Evolutionary conservation across 257 asterid species (phyloP), one percentile per base, ranked within the genome.

Genomic region (Mentha longifolia): DNA sequence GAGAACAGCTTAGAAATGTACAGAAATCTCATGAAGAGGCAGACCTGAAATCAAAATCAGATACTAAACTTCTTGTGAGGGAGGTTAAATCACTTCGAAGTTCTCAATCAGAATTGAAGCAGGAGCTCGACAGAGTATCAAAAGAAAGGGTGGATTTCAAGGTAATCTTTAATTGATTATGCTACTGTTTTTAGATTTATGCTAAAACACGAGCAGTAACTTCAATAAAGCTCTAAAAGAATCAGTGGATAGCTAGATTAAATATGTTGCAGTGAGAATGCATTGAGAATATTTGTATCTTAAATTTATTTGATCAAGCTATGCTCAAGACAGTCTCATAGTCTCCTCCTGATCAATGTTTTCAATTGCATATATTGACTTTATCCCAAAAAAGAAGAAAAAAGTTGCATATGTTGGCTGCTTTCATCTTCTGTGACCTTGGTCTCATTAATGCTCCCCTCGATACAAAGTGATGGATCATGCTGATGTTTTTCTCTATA

Each of bases 71-170:
- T n/a, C n/a, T 89, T 16, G 85, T 76, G 30, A 85, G 75, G 83
- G 92, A 90, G 78, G 82, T 90, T 72, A 88, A 85, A 75, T 82
- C 87, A 56, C 89, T 88, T 67, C 82, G 91, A 76, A 79, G 60
- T 77, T 83, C 89, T 71, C 88, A 84, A 61, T 72, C 82, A 61
- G 87, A 87, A 76, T 37, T 86, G 77, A 78, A 63, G 61, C 84
- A 67, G 82, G 91, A 88, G 82, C 84, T 81, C 68, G 81, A 77
- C 72, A 83, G 62, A 43, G 74, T 87, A 77, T 73, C 79, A 37
- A 79, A 76, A 45, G 88, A 87, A 69, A 87, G 67, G 74, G 75
- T 65, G 39, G 86, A 84, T 68, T 59, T 73, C 11, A 85, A 82
- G 91, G 92, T 86, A 76, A 45, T 30, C 17, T 31, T 68, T 57